A percentile compares a stretch with the other conserved stretches of the same genome.
Evolutionary conservation across 768 basidiomycete genomes (phyloP).

Genomic region (Epithele typhae): DNA sequence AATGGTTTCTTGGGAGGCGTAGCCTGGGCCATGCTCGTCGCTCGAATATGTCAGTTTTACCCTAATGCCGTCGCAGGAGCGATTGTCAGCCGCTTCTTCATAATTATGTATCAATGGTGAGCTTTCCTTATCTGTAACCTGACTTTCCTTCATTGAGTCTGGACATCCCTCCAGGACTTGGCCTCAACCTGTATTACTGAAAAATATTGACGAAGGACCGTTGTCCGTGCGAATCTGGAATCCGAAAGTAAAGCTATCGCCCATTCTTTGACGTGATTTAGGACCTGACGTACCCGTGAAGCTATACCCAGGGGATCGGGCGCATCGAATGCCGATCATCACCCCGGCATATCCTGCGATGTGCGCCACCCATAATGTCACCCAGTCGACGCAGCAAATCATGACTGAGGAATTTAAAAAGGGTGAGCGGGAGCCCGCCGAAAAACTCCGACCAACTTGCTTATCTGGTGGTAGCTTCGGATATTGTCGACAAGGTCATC

Average conservation of each 20-base stretch:
- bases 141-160: not conserved
- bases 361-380: conserved; percentile 99
- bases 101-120: conserved; percentile 96
- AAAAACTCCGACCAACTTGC: conserved; percentile 4
- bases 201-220: conserved; percentile 95
- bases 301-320: conserved; percentile 87
- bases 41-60: conserved; percentile 97
- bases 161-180: conserved; percentile 64
- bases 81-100: conserved; percentile 96
- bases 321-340: conserved; percentile 99
- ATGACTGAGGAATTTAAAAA: conserved; percentile 95
- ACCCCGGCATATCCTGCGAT: conserved; percentile 99
- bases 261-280: too few relatives aligned
- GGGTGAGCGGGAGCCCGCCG: conserved; percentile 41
- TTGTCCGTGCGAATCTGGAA: conserved; percentile 96
- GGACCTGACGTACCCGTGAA: too few relatives aligned
- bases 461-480: conserved; percentile 56
- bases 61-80: conserved; percentile 92
- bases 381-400: conserved; percentile 90
- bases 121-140: too few relatives aligned
- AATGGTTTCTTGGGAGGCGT: conserved; percentile 98
- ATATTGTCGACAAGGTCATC: conserved; percentile 91
- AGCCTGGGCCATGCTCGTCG: conserved; percentile 98
- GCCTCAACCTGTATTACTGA: conserved; percentile 97
- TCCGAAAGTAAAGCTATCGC: conserved; percentile 60